phyloP scores from a whole-genome alignment of 2,329 filamentous ascomycete genomes.

The Colletotrichum australisinense region DNA sequence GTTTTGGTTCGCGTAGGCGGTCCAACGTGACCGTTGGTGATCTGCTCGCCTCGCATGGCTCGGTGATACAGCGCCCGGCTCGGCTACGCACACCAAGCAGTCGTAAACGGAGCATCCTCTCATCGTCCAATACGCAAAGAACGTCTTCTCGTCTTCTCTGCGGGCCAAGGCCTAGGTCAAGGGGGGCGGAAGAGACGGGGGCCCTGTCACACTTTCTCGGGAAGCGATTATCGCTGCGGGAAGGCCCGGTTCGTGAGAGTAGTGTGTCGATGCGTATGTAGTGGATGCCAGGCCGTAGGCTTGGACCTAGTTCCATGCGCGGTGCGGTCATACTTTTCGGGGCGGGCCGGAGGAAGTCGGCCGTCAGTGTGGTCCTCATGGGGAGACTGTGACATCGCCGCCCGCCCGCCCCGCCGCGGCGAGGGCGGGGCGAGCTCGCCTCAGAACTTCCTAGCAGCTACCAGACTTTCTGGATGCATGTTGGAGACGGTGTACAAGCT shows the following conservation, averaged over 20 bases:
- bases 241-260: slow-evolving; percentile 24
- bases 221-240: slow-evolving; percentile 28
- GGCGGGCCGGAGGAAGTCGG: slow-evolving; percentile 27
- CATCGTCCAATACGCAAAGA: slow-evolving; percentile 14
- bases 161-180: not conserved
- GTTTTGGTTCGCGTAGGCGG: not conserved
- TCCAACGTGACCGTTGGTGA: slow-evolving; percentile 23
- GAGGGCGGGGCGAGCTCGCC: slow-evolving; percentile 4
- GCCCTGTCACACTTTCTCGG: not conserved
- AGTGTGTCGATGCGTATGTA: not conserved
- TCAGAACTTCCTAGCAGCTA: not conserved
- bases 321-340: slow-evolving; percentile 29
- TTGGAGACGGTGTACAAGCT: slow-evolving; percentile 2
- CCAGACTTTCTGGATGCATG: slow-evolving; percentile 9
- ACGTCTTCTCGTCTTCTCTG: slow-evolving; percentile 1
- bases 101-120: not conserved
- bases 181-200: not conserved
- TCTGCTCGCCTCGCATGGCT: slow-evolving; percentile 22
- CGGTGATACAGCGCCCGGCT: slow-evolving; percentile 25
- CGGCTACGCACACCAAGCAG: not conserved
- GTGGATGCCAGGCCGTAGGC: slow-evolving; percentile 2
- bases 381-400: slow-evolving; percentile 24
- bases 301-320: slow-evolving; percentile 17
- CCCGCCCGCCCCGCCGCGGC: not conserved
- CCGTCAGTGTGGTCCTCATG: slow-evolving; percentile 10